Evolutionary conservation across 116 monocot genomes (phyloP).

Genomic region (Papilionanthe hybrid): DNA sequence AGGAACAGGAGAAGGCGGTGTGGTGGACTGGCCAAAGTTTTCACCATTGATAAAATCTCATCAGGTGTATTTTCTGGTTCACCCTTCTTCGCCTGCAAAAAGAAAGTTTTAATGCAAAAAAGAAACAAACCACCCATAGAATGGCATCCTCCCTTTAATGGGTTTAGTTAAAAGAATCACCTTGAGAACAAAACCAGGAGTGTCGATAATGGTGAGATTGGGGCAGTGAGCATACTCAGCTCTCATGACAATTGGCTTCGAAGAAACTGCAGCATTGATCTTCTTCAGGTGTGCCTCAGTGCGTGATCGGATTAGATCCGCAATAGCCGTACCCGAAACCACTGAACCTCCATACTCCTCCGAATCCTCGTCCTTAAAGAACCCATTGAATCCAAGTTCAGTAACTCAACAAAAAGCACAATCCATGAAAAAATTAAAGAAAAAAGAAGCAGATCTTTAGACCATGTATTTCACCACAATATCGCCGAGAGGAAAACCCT

Average conservation of each 20-base stretch:
- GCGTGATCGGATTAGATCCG: conserved; percentile 79
- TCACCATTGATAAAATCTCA: conserved; percentile 93
- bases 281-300: conserved; percentile 79
- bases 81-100: conserved; percentile 89
- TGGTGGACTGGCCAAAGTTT: conserved; percentile 81
- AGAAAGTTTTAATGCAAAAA: neutral
- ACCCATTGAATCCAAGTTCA: neutral
- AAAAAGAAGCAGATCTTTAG: no score
- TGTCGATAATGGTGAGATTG: conserved; percentile 97
- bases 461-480: no score
- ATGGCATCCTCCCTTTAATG: neutral
- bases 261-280: conserved; percentile 65
- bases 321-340: conserved; percentile 63
- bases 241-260: conserved; percentile 93
- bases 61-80: conserved; percentile 80
- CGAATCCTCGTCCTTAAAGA: conserved; percentile 81
- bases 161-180: conserved; percentile 19
- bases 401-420: conserved; percentile 8
- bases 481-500: neutral
- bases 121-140: neutral
- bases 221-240: conserved; percentile 97
- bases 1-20: conserved; percentile 92
- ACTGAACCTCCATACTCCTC: conserved; percentile 87
- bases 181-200: conserved; percentile 98
- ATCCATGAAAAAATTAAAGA: neutral